Base-by-base conservation (phyloP, 1,284 basidiomycete genomes). In the Sanguinoderma infundibulare region DNA sequence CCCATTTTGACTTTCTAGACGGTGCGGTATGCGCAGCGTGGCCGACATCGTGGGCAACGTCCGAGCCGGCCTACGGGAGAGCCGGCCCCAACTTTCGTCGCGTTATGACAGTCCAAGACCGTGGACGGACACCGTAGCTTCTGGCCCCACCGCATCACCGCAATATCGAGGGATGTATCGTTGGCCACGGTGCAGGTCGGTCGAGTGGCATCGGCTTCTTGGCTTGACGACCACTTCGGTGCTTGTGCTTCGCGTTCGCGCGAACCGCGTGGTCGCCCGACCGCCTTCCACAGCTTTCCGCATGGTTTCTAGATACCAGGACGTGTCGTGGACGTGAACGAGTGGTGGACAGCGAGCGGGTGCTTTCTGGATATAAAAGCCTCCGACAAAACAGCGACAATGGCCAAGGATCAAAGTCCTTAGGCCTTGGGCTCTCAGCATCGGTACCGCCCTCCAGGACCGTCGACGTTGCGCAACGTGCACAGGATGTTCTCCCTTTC, bases 401-500 rank as follows among this genome's bases (percentile, higher is more conserved):
- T 5, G 15, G 47, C 38, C 32, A 35, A 32, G 47, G 30, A 30
- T 22, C n/a, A 10, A 26, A 50, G 30, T 32, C 34, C 47, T 32
- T 32, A 28, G 30, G 17, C 47, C 47, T 20, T 35, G 30, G 47
- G 47, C 47, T n/a, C 17, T 30, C 32, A 50, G 47, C 28, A 9
- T 49, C 28, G n/a, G 17, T 5, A 39, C n/a, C 47, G n/a, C 17
- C 28, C 47, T 50, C 26, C n/a, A 9, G 17, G 32, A 35, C 47
- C 32, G 20, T 32, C 32, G 28, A 35, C n/a, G 47, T 22, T 50
- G 0, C 4, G 1, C 47, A 20, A 50, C 28, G n/a, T n/a, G 30
- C 28, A 22, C 32, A 64, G 51, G 55, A 66, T 66, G 65, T 61
- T 66, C 46, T 42, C 61, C 9, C 52, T 63, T 20, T 66, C 65